Conservation (phyloP, 257 asterid species). For the Eucommia ulmoides region DNA sequence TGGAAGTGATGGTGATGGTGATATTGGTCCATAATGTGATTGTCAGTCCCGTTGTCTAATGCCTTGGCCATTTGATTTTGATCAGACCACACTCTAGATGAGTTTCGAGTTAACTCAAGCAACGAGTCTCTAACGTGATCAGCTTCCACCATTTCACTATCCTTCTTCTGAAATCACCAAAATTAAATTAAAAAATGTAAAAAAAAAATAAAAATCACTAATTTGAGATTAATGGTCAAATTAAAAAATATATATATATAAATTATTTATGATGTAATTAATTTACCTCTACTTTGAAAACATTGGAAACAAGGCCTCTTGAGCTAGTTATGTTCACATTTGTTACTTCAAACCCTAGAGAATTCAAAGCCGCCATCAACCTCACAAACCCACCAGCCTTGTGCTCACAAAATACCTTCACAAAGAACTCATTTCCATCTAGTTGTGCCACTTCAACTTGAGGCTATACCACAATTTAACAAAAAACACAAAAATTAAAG, state of each 20-base stretch:
- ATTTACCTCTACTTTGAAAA: slow-evolving; percentile 82
- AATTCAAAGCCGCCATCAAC: slow-evolving; percentile 56
- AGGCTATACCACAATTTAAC: too few species aligned
- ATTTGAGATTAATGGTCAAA: not conserved
- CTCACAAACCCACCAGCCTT: slow-evolving; percentile 69
- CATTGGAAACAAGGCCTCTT: slow-evolving; percentile 70
- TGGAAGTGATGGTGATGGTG: slow-evolving; percentile 16
- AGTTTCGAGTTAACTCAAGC: slow-evolving; percentile 64
- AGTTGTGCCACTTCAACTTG: slow-evolving; percentile 86
- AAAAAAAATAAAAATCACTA: too few species aligned
- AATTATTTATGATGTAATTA: not conserved
- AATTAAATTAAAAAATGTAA: too few species aligned
- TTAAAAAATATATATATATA: too few species aligned
- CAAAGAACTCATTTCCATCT: slow-evolving; percentile 69
- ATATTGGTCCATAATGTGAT: slow-evolving; percentile 14
- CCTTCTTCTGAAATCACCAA: slow-evolving; percentile 30
- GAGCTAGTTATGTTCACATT: slow-evolving; percentile 73
- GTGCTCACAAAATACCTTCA: slow-evolving; percentile 82
- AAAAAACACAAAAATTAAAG: too few species aligned
- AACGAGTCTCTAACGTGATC: slow-evolving; percentile 66
- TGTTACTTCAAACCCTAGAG: slow-evolving; percentile 66
- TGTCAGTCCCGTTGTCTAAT: slow-evolving; percentile 17
- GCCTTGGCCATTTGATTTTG: slow-evolving; percentile 14
- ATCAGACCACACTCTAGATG: slow-evolving; percentile 34
- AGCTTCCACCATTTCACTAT: slow-evolving; percentile 55